Evolutionary conservation across 345 rosid genomes (phyloP).

Genomic region (Noccaea bulbosa): DNA sequence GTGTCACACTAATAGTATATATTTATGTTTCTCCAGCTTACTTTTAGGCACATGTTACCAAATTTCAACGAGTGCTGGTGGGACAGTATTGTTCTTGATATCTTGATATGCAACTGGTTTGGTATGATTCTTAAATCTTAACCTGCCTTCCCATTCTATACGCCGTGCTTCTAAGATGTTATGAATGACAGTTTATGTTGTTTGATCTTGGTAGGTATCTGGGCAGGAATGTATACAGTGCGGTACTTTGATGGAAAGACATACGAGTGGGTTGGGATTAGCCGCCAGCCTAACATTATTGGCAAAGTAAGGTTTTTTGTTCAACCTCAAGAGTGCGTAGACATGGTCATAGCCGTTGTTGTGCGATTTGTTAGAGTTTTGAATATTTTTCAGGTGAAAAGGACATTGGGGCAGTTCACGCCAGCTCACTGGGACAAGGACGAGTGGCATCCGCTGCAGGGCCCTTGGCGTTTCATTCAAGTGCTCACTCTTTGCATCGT

Average conservation of each 20-base stretch:
- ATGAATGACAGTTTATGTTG: background rate
- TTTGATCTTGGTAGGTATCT: conserved; percentile 64
- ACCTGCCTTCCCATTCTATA: background rate
- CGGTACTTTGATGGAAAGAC: conserved; percentile 94
- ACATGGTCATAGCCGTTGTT: background rate
- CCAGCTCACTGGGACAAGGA: conserved; percentile 99
- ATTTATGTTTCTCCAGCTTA: conserved; percentile 62
- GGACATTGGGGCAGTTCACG: conserved; percentile 92
- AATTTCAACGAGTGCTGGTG: conserved; percentile 99
- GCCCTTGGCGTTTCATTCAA: conserved; percentile 98
- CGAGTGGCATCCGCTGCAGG: conserved; percentile 97
- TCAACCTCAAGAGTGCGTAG: background rate
- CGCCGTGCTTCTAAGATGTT: background rate
- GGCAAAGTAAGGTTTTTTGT: conserved; percentile 61
- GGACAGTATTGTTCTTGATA: conserved; percentile 98
- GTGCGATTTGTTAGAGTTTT: background rate
- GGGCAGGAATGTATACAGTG: conserved; percentile 99
- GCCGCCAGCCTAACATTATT: conserved; percentile 89
- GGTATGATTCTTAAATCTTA: conserved; percentile 59
- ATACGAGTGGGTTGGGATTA: conserved; percentile 99
- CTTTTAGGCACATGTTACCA: conserved; percentile 97
- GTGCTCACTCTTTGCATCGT: conserved; percentile 84
- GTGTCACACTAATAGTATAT: background rate
- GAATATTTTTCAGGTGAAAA: conserved; percentile 58
- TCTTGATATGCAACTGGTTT: conserved; percentile 97